Conservation (phyloP, 352 stramenopile genomes). For the Phytophthora hybrid region DNA sequence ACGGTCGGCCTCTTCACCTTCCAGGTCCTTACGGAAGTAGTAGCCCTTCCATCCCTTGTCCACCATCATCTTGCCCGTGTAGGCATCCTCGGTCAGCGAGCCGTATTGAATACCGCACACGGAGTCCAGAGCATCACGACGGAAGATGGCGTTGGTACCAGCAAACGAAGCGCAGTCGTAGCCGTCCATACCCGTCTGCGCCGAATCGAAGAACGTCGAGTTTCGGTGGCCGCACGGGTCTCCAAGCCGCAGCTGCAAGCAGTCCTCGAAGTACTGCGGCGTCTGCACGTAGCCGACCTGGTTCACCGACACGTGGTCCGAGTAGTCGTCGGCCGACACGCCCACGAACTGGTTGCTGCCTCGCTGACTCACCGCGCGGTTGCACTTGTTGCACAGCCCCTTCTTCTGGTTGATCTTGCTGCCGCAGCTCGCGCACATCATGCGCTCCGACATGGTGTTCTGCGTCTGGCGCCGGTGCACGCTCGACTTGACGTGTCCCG, state of each 20-base stretch:
- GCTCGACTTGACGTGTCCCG: constrained; percentile 67
- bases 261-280: constrained; percentile 80
- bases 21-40: constrained; percentile 83
- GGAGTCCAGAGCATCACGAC: constrained; percentile 74
- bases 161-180: constrained; percentile 80
- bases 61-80: constrained; percentile 85
- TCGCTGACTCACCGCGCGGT: constrained; percentile 44
- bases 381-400: constrained; percentile 72
- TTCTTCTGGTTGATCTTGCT: constrained; percentile 78
- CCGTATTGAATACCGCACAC: constrained; percentile 81
- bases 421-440: constrained; percentile 66
- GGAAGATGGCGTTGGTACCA: constrained; percentile 83
- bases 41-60: constrained; percentile 83
- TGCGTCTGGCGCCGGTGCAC: constrained; percentile 77
- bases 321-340: constrained; percentile 69
- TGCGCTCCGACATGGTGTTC: constrained; percentile 70
- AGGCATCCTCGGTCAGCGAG: constrained; percentile 79
- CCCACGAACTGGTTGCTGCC: constrained; percentile 59
- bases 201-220: constrained; percentile 77
- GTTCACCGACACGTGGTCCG: constrained; percentile 74
- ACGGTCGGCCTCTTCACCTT: constrained; percentile 74
- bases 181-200: constrained; percentile 77
- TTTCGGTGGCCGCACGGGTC: constrained; percentile 76
- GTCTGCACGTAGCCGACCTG: constrained; percentile 81
- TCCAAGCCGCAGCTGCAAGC: constrained; percentile 65